Evolutionary conservation across 768 basidiomycete species (phyloP), one percentile per base, ranked within the genome.

Genomic region (Hortiboletus flavorubellus): DNA sequence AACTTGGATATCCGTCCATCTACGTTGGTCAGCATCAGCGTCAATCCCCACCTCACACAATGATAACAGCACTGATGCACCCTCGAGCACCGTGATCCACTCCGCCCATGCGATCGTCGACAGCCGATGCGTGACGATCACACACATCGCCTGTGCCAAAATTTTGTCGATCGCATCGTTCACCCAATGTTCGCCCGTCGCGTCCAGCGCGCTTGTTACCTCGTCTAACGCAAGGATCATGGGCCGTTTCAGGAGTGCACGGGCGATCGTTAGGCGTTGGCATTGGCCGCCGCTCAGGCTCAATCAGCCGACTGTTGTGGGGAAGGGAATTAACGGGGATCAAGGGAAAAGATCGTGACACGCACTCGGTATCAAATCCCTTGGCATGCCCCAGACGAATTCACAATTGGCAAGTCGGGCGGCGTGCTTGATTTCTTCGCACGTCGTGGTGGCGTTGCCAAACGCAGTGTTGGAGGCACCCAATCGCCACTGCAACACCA

Each of bases 321-420:
- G 10, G 21, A 21, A 21, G 21, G 21, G 21, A 21, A 21, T 21
- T 21, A 21, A 21, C 21, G 2, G 31, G 31, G 9, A 10, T 33
- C 9, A 10, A 10, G 8, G 31, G 10, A 9, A 34, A 11, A 26
- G 26, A 33, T 10, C 10, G 8, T 16, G 18, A 23, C 18, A 49
- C 53, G 34, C 9, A 54, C 93, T 94, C 62, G 1, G 96, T 98
- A 62, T 97, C 95, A 63, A 96, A 96, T 0, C 94, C 93, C 54
- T 93, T 79, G 10, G 94, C 79, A 98, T 84, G 15, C 89, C 87
- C 89, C 93, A 92, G 7, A 98, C 86, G 65, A 96, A 98, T 64
- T 96, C 93, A 71, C 95, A 98, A 62, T 98, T 97, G 2, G 96
- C 96, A 55, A 91, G 82, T 18, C 89, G 78, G 0, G 94, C 95